Base-by-base conservation (phyloP, 2,329 filamentous ascomycete species). In the Phaeoacremonium minimum region DNA sequence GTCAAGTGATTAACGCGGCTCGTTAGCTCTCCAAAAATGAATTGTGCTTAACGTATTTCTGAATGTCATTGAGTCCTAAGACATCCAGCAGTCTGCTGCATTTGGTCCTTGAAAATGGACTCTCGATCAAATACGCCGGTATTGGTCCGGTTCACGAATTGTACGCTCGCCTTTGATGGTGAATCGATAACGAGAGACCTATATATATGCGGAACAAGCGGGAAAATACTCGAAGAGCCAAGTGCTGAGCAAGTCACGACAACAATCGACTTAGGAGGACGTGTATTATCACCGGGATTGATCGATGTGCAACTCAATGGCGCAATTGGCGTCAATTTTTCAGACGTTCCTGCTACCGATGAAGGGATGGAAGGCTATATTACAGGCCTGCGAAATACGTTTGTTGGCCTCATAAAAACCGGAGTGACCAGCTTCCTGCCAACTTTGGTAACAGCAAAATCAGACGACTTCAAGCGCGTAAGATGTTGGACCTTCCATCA, bases 291-390 rank as follows among this genome's bases (percentile, higher is more conserved):
- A 1, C 86, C 87, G 0, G 88, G 88, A 15, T 73, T 94, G 52
- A 89, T 94, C 48, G 88, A 94, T 47, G 83, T 83, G 20, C 88
- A 94, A 59, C 77, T 94, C 48, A 94, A 94, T 50, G 87, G 87
- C 35, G 86, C 83, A 6, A 88, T 87, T 50, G 87, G 87, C 33
- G 90, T 93, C 64, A 87, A 93, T 65, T 93, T 91, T 58, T 90
- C 85, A 4, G 76, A 77, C 2, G 69, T 87, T 7, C 78, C 85
- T 9, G 22, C 22, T 26, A 26, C 22, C 9, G 22, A 26, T 9
- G 70, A 79, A 13, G 75, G 81, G 46, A 77, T 73, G 58, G 63
- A 68, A 33, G 69, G 73, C 32, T 93, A 91, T 51, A 75, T 77
- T 39, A 83, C 86, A 56, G 80, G 77, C 14, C 64, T 94, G 34